phyloP scores from a whole-genome alignment of 495 filamentous ascomycete genomes.

The Tuber microsphaerosporum region DNA sequence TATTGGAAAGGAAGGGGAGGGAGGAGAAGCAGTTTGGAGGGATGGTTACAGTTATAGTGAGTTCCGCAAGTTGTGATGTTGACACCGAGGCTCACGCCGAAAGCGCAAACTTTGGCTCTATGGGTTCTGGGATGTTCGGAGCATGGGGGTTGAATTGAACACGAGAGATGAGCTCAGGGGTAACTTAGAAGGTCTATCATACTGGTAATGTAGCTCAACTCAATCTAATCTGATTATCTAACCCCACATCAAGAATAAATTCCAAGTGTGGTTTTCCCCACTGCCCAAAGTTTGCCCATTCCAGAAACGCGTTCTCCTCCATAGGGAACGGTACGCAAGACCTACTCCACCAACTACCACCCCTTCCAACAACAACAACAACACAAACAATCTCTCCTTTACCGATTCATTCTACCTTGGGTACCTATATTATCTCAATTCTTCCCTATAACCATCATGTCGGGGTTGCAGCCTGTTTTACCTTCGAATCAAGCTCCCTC shows the following conservation, averaged over 20 bases:
- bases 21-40: neutral
- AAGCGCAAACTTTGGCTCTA: neutral
- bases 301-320: neutral
- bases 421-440: neutral
- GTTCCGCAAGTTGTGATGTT: neutral
- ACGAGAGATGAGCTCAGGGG: neutral
- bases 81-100: neutral
- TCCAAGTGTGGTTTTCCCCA: neutral
- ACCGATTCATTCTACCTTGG: neutral
- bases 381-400: neutral
- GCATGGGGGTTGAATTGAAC: neutral
- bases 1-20: neutral
- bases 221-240: neutral
- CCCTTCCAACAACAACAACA: neutral
- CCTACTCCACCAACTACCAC: neutral
- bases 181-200: neutral
- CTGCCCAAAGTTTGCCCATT: neutral
- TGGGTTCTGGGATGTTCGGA: neutral
- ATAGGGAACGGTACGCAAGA: neutral
- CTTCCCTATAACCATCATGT: slow-evolving; percentile 18
- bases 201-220: neutral
- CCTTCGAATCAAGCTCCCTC: slow-evolving; percentile 38
- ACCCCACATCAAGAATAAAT: neutral
- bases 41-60: neutral
- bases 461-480: slow-evolving; percentile 33